Conservation (phyloP, 495 filamentous ascomycete genomes). For the Hypoxylon cercidicola region DNA sequence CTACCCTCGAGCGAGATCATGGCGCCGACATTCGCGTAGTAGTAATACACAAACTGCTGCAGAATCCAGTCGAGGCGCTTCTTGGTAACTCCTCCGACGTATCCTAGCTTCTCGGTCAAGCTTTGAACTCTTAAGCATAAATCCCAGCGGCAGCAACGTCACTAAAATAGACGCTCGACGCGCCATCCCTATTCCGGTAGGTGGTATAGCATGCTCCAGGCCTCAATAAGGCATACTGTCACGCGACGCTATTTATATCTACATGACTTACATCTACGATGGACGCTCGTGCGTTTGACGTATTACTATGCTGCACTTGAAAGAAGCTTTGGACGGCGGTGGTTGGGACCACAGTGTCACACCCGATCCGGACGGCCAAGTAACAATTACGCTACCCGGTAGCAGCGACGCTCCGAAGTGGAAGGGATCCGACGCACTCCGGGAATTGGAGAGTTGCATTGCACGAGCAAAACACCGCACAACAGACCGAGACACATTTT, state of each 20-base stretch:
- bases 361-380: background rate
- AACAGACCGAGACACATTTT: background rate
- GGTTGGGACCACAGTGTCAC: background rate
- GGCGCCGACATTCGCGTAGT: background rate
- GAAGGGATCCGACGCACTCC: background rate
- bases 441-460: background rate
- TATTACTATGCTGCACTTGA: constrained; percentile 6
- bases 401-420: background rate
- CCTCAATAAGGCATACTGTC: background rate
- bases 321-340: background rate
- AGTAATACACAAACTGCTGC: background rate
- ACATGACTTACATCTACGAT: background rate
- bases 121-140: background rate
- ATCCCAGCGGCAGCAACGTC: background rate
- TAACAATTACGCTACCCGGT: constrained; percentile 1
- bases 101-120: background rate
- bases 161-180: background rate
- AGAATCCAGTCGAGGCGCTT: background rate
- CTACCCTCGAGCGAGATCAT: background rate
- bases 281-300: background rate
- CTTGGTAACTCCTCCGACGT: background rate
- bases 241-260: background rate
- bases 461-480: background rate
- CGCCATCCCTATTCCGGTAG: background rate
- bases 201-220: background rate